A percentile compares a stretch with the other conserved stretches of the same genome.
These are phyloP conservation scores for Avena atlantica DNA, from an alignment of 176 grass and related monocot species.

Conservation along the genomic window DNA sequence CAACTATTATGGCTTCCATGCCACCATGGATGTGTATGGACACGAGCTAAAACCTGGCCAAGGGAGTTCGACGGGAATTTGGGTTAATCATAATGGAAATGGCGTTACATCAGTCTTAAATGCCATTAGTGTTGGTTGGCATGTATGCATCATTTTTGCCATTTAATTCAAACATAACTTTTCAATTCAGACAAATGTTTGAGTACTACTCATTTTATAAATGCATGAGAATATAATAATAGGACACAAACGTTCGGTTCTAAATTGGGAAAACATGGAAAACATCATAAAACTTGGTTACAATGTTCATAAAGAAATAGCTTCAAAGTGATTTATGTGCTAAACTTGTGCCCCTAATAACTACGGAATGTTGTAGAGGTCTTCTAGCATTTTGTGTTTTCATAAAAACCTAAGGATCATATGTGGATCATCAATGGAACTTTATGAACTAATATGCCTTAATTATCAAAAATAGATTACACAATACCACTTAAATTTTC, in stretches of 20 bases:
- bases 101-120: not conserved
- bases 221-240: not conserved
- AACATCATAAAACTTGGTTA: too few relatives aligned
- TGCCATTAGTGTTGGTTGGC: not conserved
- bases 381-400: too few relatives aligned
- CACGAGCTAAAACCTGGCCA: not conserved
- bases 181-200: not conserved
- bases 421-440: too few relatives aligned
- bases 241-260: not conserved
- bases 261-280: too few relatives aligned
- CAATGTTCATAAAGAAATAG: too few relatives aligned
- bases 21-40: not conserved
- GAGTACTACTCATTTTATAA: not conserved
- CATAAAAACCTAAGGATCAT: too few relatives aligned
- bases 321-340: too few relatives aligned
- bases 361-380: too few relatives aligned
- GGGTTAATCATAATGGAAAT: not conserved
- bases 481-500: not conserved
- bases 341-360: too few relatives aligned
- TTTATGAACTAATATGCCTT: not conserved
- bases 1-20: not conserved
- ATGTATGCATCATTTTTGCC: not conserved
- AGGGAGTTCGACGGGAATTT: not conserved
- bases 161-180: not conserved
- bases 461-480: not conserved